Evolutionary conservation across 352 stramenopile species (phyloP).

Genomic region (Phytophthora sp.): DNA sequence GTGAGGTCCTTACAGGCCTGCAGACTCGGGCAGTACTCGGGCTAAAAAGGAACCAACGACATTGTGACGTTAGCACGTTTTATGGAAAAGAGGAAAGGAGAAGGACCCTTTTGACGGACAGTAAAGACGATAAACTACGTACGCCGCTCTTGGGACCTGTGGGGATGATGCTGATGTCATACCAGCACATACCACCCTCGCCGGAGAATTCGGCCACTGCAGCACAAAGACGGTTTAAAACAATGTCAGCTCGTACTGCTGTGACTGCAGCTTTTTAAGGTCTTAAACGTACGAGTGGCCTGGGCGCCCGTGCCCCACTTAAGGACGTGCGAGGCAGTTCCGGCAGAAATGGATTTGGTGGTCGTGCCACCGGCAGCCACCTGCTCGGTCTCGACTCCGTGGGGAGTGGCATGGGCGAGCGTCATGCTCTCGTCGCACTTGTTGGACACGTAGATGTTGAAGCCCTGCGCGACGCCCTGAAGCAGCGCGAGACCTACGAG

Average conservation of each 20-base stretch:
- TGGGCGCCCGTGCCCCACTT: slow-evolving; percentile 57
- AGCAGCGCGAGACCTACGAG: slow-evolving; percentile 42
- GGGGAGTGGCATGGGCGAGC: slow-evolving; percentile 45
- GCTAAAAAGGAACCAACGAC: slow-evolving; percentile 33
- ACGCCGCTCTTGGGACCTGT: slow-evolving; percentile 66
- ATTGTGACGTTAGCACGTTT: slow-evolving; percentile 21
- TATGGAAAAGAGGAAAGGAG: slow-evolving; percentile 16
- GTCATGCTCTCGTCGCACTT: slow-evolving; percentile 53
- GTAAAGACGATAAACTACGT: slow-evolving; percentile 33
- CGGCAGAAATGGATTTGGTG: slow-evolving; percentile 35
- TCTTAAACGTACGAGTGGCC: slow-evolving; percentile 55
- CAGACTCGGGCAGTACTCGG: slow-evolving; percentile 60
- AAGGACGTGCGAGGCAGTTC: slow-evolving; percentile 53
- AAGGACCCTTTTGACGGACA: slow-evolving; percentile 11
- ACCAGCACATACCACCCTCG: slow-evolving; percentile 59
- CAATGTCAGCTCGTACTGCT: neutral
- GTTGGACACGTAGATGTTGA: slow-evolving; percentile 69
- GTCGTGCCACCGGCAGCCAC: slow-evolving; percentile 45
- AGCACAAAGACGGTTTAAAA: neutral
- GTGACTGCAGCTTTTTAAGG: no score
- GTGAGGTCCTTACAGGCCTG: slow-evolving; percentile 65
- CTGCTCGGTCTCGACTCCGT: slow-evolving; percentile 30
- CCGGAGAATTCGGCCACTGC: slow-evolving; percentile 73
- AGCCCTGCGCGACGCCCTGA: slow-evolving; percentile 31
- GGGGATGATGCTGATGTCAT: slow-evolving; percentile 81